Conservation (phyloP, 2,329 filamentous ascomycete species). For the Fusarium pilosicola region DNA sequence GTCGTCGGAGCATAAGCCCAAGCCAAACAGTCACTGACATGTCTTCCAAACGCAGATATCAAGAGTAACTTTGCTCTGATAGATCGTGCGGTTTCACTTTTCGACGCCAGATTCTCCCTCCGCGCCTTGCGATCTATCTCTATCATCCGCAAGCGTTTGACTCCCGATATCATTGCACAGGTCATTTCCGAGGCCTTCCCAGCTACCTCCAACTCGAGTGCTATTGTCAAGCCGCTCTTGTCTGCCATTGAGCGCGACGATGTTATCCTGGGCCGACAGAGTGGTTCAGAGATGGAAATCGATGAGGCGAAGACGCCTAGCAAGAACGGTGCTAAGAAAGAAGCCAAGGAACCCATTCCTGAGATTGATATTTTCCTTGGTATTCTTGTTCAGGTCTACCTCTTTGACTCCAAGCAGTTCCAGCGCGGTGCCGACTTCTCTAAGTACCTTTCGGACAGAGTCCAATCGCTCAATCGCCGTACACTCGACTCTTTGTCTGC, state of each 20-base stretch:
- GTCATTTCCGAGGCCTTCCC: constrained; percentile 85
- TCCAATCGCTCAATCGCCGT: constrained; percentile 89
- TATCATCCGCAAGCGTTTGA: constrained; percentile 90
- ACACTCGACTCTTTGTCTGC: constrained; percentile 93
- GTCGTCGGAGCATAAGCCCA: neutral
- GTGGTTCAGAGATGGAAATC: constrained; percentile 76
- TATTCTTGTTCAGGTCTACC: constrained; percentile 85
- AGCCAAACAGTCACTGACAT: constrained; percentile 34
- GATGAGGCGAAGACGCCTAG: constrained; percentile 66
- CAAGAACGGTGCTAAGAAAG: constrained; percentile 71
- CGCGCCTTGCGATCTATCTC: constrained; percentile 95
- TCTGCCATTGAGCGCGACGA: constrained; percentile 74
- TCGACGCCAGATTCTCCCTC: constrained; percentile 94
- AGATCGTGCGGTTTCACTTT: constrained; percentile 90
- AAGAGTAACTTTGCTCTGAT: constrained; percentile 92
- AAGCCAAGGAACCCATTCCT: constrained; percentile 79
- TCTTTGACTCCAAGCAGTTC: constrained; percentile 86
- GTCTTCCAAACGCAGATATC: constrained; percentile 73
- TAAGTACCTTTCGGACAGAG: constrained; percentile 80
- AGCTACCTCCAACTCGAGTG: constrained; percentile 66
- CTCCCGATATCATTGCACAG: constrained; percentile 81
- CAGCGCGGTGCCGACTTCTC: constrained; percentile 88
- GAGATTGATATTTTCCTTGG: constrained; percentile 91
- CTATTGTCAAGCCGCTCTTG: constrained; percentile 76
- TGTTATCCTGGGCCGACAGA: constrained; percentile 68